Base-by-base conservation (phyloP, 2,329 filamentous ascomycete species). In the Myriosclerotinia scirpicola region DNA sequence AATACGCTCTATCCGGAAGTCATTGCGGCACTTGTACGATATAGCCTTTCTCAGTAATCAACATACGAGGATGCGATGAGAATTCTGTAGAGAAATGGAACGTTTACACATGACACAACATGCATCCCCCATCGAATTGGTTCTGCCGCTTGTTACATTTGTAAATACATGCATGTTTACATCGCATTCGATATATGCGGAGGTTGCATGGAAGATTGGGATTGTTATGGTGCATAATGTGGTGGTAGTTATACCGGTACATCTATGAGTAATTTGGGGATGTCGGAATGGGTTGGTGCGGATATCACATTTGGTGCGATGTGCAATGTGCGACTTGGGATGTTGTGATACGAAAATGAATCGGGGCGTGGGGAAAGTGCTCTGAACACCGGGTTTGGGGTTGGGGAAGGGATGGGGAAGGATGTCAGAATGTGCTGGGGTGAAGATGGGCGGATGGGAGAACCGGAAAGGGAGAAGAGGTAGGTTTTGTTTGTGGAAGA, bases 181-280 rank as follows among this genome's bases (percentile, higher is more conserved):
- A 48, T 60, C 9, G 30, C 56, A 60, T 60, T 60, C 44, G 30
- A 60, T 50, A 60, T 36, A 60, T 60, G 44, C 56, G 30, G 44
- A 50, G 56, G 30, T 38, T 17, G 42, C 42, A 60, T 60, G 26
- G 20, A 20, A 36, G 30, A 36, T 48, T 36, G 20, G 44, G 20
- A 20, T 34, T 34, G 4, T 34, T 34, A 60, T 30, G 34, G 11
- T 50, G 5, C 44, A 60, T 48, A 15, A 60, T 36, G 56, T 14
- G 2, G 30, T 50, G 30, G 44, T 22, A 12, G 44, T 12, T 36
- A 5, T 15, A 12, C 14, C 12, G 42, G 7, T 22, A 26, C 22
- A n/a, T 14, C 48, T 50, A 30, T 48, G 42, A 60, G 26, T 38
- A 36, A 34, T 36, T 48, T 60, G 42, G 56, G 56, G 42, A 36